These are phyloP conservation scores for Davidsoniella neocaledoniae DNA, from an alignment of 2,329 filamentous ascomycete species.

Conservation along the genomic window DNA sequence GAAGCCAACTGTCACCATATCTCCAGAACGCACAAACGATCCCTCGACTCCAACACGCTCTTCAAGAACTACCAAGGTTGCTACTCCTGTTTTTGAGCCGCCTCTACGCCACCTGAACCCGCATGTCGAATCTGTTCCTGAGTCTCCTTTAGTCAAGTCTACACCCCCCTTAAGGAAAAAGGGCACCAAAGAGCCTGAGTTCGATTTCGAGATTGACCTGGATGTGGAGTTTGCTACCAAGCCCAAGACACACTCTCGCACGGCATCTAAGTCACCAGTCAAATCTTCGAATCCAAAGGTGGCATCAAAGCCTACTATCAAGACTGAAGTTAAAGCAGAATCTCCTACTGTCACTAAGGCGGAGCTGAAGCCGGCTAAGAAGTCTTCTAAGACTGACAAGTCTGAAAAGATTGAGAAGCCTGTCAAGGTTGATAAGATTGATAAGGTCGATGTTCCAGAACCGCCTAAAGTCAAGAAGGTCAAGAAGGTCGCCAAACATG, in stretches of 20 bases:
- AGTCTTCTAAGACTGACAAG: conserved; percentile 2
- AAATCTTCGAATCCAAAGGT: conserved; percentile 1
- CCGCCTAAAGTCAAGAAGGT: background rate
- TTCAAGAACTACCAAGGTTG: background rate
- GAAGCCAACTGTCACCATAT: background rate
- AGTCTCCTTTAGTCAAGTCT: conserved; percentile 10
- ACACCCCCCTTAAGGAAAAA: background rate
- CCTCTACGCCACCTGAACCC: conserved; percentile 1
- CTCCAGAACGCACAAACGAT: background rate
- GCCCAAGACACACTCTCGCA: conserved; percentile 1
- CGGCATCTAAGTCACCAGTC: conserved; percentile 5
- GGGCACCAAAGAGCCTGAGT: background rate
- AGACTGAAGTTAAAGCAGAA: background rate
- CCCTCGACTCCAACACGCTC: conserved; percentile 5
- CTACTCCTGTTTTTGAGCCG: conserved; percentile 1
- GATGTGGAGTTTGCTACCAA: background rate
- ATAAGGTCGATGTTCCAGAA: conserved; percentile 11
- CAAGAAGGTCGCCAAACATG: conserved; percentile 5
- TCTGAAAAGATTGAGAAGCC: background rate
- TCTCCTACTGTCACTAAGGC: background rate
- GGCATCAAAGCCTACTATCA: conserved; percentile 1
- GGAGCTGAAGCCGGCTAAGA: conserved; percentile 4
- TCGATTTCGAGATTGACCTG: background rate
- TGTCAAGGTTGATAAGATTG: background rate
- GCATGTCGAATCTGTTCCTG: conserved; percentile 9